Evolutionary conservation across 1,284 basidiomycete species (phyloP).

Genomic region (Cryptococcus sp.): DNA sequence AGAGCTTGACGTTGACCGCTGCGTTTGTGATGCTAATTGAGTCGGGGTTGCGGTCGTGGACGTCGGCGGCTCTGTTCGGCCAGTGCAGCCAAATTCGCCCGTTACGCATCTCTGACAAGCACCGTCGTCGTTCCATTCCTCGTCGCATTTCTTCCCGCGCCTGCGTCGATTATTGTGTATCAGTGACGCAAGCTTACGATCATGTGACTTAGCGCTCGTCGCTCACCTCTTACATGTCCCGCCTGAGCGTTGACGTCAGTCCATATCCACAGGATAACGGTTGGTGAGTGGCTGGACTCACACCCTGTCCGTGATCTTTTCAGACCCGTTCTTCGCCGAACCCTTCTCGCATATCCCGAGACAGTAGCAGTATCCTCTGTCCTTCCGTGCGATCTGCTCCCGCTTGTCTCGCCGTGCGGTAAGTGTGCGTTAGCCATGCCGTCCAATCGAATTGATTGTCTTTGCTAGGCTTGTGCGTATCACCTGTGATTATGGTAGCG

Average conservation of each 20-base stretch:
- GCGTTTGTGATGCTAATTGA: not conserved
- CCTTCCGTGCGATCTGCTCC: too few species aligned
- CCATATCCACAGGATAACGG: not conserved
- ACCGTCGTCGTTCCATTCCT: slow-evolving; percentile 29
- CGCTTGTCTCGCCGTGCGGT: too few species aligned
- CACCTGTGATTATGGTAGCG: too few species aligned
- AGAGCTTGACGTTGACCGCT: too few species aligned
- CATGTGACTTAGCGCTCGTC: too few species aligned
- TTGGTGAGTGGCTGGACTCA: slow-evolving; percentile 10
- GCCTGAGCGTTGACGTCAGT: slow-evolving; percentile 10
- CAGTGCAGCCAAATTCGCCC: slow-evolving; percentile 28
- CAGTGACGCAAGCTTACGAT: not conserved
- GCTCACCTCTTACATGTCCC: slow-evolving; percentile 31
- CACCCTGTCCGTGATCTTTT: slow-evolving; percentile 30
- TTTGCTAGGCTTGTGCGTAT: too few species aligned
- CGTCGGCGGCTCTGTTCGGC: slow-evolving; percentile 11
- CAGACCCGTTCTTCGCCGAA: slow-evolving; percentile 23
- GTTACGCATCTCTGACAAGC: slow-evolving; percentile 28
- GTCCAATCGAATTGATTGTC: too few species aligned
- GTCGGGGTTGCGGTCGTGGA: not conserved
- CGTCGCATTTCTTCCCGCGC: slow-evolving; percentile 37
- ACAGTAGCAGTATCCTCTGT: too few species aligned
- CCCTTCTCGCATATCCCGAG: slow-evolving; percentile 3
- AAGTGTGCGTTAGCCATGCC: too few species aligned
- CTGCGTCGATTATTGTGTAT: slow-evolving; percentile 4